phyloP scores from a whole-genome alignment of 2,329 filamentous ascomycete species.

The Xylariaceae sp. region DNA sequence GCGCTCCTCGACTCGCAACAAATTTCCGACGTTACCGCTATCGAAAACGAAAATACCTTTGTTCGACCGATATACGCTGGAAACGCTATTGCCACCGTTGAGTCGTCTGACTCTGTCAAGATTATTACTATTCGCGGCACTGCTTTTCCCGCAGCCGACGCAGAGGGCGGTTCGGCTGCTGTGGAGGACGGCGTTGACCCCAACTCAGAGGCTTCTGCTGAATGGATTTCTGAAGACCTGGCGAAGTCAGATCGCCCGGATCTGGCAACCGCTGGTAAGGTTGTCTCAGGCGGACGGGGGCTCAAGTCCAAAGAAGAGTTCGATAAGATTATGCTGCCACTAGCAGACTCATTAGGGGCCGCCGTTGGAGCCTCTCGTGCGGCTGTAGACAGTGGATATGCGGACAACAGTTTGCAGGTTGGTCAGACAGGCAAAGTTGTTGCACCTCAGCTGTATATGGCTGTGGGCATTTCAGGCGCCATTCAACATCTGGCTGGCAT shows the following conservation, averaged over 20 bases:
- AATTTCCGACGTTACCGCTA: conserved; percentile 86
- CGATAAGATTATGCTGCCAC: conserved; percentile 86
- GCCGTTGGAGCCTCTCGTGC: conserved; percentile 94
- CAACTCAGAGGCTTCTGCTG: conserved; percentile 72
- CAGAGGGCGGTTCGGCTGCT: conserved; percentile 74
- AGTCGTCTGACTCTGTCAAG: conserved; percentile 85
- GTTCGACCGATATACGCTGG: conserved; percentile 97
- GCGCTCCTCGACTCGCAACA: conserved; percentile 92
- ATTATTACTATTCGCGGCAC: conserved; percentile 92
- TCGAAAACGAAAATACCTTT: conserved; percentile 92
- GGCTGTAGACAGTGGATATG: conserved; percentile 95
- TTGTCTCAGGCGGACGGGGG: conserved; percentile 92
- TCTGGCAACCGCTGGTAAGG: conserved; percentile 83
- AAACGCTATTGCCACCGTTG: conserved; percentile 94
- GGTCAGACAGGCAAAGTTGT: conserved; percentile 99
- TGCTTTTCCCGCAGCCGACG: conserved; percentile 78
- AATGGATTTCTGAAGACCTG: conserved; percentile 95
- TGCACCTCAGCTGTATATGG: conserved; percentile 92
- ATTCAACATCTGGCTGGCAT: conserved; percentile 99
- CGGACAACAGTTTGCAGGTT: conserved; percentile 97
- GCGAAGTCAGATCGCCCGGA: conserved; percentile 94
- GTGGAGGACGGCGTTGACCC: conserved; percentile 85
- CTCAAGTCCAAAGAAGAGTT: conserved; percentile 99
- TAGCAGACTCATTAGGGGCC: conserved; percentile 92
- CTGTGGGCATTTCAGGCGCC: conserved; percentile 93